Base-by-base conservation (phyloP, 139 green algal genomes). In the Dunaliella sp. region DNA sequence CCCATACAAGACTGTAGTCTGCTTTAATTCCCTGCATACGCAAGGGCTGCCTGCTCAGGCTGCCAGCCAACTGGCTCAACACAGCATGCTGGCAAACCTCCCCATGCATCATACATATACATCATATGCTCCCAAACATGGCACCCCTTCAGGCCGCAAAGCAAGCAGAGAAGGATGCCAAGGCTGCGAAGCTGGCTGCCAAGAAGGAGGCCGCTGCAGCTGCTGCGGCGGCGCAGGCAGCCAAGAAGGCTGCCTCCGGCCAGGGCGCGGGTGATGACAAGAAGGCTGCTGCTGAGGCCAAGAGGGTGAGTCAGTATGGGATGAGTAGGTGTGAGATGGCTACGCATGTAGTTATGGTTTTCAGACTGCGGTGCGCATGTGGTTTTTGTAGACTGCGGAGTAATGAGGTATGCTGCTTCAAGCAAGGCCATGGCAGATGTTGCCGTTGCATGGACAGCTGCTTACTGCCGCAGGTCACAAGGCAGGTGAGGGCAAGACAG, bases 111-210 rank as follows among this genome's bases (percentile, higher is more conserved):
- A 33, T 12, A 33, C 73, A 33, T 32, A 22, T 78, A 12, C 16
- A 2, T 78, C 73, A 33, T 22, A 32, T 78, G 21, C 1, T 81
- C 21, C 12, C 1, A 81, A 28, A n/a, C n/a, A n/a, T n/a, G n/a
- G n/a, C n/a, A n/a, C n/a, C n/a, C n/a, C n/a, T n/a, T n/a, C 89
- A 95, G 90, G 94, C 94, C 1, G 94, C 93, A 82, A 97, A 97
- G 87, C 85, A 91, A 77, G 94, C 94, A 24, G 93, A 95, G 84
- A 97, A 96, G 89, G 92, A 90, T 36, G 94, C 95, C 80, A 94
- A 97, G 88, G 84, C 89, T 76, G 92, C 93, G 57, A 95, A 96
- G 91, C 90, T 90, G 38, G 91, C 86, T 0, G 93, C 92, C 74
- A 96, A 97, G 90, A 87, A 92, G 90, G 90, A 83, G 22, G 90